Conservation (phyloP, 2,329 filamentous ascomycete genomes). For the Coniochaeta sp. region DNA sequence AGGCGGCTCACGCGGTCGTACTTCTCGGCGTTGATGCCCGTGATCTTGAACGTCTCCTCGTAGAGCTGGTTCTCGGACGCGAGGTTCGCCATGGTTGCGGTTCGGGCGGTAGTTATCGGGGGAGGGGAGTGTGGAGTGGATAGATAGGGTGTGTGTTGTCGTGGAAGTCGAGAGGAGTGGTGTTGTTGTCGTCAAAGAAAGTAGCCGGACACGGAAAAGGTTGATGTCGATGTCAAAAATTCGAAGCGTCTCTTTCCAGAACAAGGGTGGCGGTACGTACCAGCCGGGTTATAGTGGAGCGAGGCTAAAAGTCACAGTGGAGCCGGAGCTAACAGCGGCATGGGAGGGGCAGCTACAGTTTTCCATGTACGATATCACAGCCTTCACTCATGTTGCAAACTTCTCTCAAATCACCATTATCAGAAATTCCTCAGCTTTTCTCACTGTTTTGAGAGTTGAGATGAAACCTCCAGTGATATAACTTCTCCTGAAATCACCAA, state of each 20-base stretch:
- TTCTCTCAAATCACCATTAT: background rate
- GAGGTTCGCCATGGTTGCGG: conserved; percentile 37
- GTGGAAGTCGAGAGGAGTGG: background rate
- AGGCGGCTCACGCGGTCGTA: conserved; percentile 94
- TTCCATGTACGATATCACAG: background rate
- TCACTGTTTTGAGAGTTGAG: background rate
- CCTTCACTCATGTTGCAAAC: background rate
- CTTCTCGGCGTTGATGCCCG: conserved; percentile 71
- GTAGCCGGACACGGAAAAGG: background rate
- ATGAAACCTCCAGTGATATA: background rate
- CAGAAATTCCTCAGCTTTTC: too few species aligned
- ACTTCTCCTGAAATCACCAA: background rate
- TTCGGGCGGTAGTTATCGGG: too few species aligned
- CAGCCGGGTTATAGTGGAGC: background rate
- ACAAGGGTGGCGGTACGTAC: conserved; percentile 1
- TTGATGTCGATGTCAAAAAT: conserved; percentile 2
- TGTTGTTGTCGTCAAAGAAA: background rate
- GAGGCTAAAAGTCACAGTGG: background rate
- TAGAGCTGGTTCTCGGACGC: conserved; percentile 88
- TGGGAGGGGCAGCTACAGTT: conserved; percentile 8
- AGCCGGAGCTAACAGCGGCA: background rate
- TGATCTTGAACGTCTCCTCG: conserved; percentile 85
- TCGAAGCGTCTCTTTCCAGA: conserved; percentile 1
- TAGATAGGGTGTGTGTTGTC: too few species aligned
- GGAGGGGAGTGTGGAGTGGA: too few species aligned